Evolutionary conservation across 805 yeast species (phyloP), one percentile per base, ranked within the genome.

Genomic region (Clavispora carvajalis): DNA sequence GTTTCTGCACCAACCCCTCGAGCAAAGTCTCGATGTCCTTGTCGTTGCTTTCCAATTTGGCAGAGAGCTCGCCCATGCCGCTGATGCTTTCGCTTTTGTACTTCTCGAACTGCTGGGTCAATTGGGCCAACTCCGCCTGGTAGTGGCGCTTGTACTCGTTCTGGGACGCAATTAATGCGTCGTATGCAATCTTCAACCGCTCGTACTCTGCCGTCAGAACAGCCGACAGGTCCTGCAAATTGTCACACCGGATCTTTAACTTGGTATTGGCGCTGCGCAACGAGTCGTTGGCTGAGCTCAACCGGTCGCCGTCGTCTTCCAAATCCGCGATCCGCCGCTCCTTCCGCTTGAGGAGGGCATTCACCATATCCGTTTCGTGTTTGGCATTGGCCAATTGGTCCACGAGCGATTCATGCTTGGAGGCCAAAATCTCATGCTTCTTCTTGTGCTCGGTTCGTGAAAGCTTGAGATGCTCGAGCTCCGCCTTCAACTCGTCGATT

Each of bases 301-400:
- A 51, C 17, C 74, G 78, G 39, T 70, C 69, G 41, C 74, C 59
- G 48, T 77, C 79, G 30, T 62, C 65, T 57, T 87, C 95, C 51
- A 85, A 62, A 48, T 83, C 91, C 22, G 65, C 53, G 19, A 85
- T 74, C 39, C 86, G 67, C 38, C 90, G 69, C 51, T 84, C 88
- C 52, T 85, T 84, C 38, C 95, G 67, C 46, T 74, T 77, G 43
- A 86, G 62, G 46, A 85, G 63, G 1, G 88, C 79, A 52, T 76
- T 81, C 33, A 83, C 69, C 66, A 82, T 82, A 47, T 85, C 89
- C 51, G 82, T 82, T 53, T 87, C 91, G 57, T 84, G 90, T 58
- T 82, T 82, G 28, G 84, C 67, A 47, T 80, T 80, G 22, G 87
- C 78, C 45, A 81, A 60, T 58, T 80, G 85, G 51, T 81, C 87